These are phyloP conservation scores for Penicillium hordei DNA, from an alignment of 2,329 filamentous ascomycete species.

Conservation along the genomic window DNA sequence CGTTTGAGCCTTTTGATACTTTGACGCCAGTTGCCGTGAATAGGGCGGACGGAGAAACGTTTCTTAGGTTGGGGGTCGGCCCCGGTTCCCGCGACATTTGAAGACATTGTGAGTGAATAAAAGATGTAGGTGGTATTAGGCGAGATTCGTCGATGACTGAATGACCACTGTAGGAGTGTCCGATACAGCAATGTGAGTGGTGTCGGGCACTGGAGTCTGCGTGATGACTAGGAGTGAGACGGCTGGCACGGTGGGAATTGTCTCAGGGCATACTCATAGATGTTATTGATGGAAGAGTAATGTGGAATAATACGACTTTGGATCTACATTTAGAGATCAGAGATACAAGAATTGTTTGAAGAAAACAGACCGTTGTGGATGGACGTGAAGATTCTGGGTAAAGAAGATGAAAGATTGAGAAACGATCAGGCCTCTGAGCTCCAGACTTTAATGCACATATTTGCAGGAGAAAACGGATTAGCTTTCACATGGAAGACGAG, in stretches of 20 bases:
- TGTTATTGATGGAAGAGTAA: not conserved
- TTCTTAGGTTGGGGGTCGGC: not conserved
- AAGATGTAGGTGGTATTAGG: not conserved
- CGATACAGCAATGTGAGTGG: not conserved
- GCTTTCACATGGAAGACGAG: not conserved
- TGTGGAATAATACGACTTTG: not conserved
- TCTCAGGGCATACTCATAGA: not conserved
- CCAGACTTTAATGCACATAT: not conserved
- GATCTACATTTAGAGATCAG: not conserved
- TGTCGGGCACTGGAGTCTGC: not conserved
- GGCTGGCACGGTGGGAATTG: not conserved
- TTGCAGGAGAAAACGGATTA: not conserved
- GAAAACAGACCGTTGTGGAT: not conserved
- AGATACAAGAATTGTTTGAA: not conserved
- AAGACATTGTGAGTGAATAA: not conserved
- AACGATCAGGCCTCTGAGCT: not conserved
- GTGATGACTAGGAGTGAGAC: not conserved
- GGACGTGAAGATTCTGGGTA: not conserved
- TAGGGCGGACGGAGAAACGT: not conserved
- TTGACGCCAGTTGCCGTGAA: not conserved
- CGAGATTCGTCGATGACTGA: not conserved
- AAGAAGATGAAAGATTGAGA: not conserved
- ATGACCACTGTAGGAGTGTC: not conserved
- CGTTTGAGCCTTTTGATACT: not conserved
- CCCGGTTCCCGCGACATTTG: not conserved